phyloP scores from a whole-genome alignment of 495 filamentous ascomycete species.

The Penicillium nucicola region DNA sequence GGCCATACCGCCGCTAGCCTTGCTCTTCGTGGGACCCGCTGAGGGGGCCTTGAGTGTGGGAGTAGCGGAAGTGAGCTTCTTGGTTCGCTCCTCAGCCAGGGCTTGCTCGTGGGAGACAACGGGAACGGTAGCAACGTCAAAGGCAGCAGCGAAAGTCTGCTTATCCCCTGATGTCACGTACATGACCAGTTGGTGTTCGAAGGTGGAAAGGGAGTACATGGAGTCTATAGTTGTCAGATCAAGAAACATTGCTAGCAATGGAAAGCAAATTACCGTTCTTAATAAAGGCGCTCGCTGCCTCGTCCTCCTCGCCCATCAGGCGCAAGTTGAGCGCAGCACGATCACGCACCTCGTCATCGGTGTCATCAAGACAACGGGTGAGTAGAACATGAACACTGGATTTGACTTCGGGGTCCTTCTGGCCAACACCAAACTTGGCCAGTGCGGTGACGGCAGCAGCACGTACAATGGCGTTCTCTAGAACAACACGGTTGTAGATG shows the following conservation, averaged over 20 bases:
- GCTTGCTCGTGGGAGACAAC: slow-evolving; percentile 94
- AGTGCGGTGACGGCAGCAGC: slow-evolving; percentile 94
- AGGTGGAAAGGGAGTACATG: slow-evolving; percentile 91
- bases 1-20: slow-evolving; percentile 57
- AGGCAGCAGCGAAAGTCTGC: slow-evolving; percentile 77
- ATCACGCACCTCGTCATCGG: slow-evolving; percentile 96
- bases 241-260: background rate
- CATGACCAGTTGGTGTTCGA: slow-evolving; percentile 96
- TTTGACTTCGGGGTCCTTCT: slow-evolving; percentile 96
- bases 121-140: slow-evolving; percentile 89
- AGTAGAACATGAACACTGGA: slow-evolving; percentile 89
- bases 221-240: slow-evolving; percentile 33
- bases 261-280: slow-evolving; percentile 68
- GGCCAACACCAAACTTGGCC: slow-evolving; percentile 95
- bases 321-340: slow-evolving; percentile 89
- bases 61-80: slow-evolving; percentile 88
- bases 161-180: slow-evolving; percentile 91
- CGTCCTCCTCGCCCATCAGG: slow-evolving; percentile 83
- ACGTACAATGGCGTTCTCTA: slow-evolving; percentile 95
- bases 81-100: slow-evolving; percentile 92
- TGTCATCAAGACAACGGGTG: slow-evolving; percentile 91
- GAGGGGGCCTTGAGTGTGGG: slow-evolving; percentile 94
- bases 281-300: slow-evolving; percentile 77
- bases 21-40: slow-evolving; percentile 72
- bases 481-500: slow-evolving; percentile 97